Base-by-base conservation (phyloP, 1,139 yeast genomes). In the Kurtzmaniella natalensis region DNA sequence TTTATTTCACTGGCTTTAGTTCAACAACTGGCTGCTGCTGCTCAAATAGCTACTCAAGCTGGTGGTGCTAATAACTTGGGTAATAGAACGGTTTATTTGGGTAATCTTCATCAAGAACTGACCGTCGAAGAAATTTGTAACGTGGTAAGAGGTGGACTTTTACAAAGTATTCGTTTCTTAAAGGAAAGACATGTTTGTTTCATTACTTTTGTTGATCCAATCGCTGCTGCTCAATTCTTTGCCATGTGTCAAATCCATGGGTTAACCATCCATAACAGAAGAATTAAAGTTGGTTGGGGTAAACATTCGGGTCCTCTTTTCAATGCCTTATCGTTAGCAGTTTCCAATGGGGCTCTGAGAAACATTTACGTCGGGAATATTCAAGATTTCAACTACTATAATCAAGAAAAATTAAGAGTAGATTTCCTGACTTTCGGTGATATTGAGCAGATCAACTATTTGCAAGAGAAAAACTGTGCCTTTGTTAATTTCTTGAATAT, bases 261-360 rank as follows among this genome's bases (percentile, higher is more conserved):
- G 1, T 62, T 92, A 37, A 72, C 84, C 3, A 80, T 92, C 37
- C 95, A 85, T 55, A 80, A 81, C 48, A 73, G 89, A 48, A 72
- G 85, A 46, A 77, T 89, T 37, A 84, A 85, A 55, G 85, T 92
- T 39, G 96, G 96, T 14, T 92, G 97, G 97, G 98, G 97, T 32
- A 86, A 85, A 54, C 95, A 87, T 56, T 79, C 95, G 2, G 96
- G 96, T 7, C 92, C 95, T 1, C 67, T 89, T 38, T 77, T 87
- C n/a, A 81, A 83, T 44, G 82, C 85, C 3, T 70, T 89, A 39
- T 77, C 87, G 6, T 61, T 80, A 42, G 95, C 95, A 1, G 94
- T 88, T n/a, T 76, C 92, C n/a, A 81, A 81, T 35, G 96, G 96
- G 29, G 97, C 96, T 1, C 77, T 89, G 18, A 76, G 98, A 61